phyloP scores from a whole-genome alignment of 1,284 basidiomycete genomes.

The Schizophyllum commune region DNA sequence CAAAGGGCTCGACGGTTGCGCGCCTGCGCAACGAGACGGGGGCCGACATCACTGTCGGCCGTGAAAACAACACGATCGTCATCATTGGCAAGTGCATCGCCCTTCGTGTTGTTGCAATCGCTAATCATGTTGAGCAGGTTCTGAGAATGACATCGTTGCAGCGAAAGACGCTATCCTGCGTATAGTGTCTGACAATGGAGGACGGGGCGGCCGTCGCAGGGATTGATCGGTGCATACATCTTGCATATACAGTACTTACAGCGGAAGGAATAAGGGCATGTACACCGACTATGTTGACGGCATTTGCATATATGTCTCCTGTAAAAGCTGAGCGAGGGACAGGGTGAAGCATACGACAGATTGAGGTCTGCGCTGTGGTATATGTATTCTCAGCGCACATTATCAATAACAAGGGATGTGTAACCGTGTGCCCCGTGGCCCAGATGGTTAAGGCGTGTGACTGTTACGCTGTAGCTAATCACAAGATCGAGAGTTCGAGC shows the following conservation, averaged over 20 bases:
- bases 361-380: too few species aligned
- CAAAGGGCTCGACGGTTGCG: slow-evolving; percentile 81
- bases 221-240: not conserved
- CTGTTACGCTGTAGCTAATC: not conserved
- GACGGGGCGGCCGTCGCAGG: slow-evolving; percentile 37
- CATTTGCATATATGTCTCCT: not conserved
- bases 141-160: slow-evolving; percentile 59
- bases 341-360: not conserved
- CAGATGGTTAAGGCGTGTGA: not conserved
- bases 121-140: slow-evolving; percentile 34
- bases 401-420: too few species aligned
- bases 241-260: not conserved
- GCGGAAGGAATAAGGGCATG: not conserved
- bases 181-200: slow-evolving; percentile 41
- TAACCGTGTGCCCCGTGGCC: not conserved
- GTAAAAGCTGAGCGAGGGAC: not conserved
- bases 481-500: not conserved
- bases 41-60: slow-evolving; percentile 82
- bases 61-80: slow-evolving; percentile 78
- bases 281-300: not conserved
- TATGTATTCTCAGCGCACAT: too few species aligned
- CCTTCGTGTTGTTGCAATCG: not conserved
- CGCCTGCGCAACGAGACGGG: slow-evolving; percentile 81
- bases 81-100: slow-evolving; percentile 59
- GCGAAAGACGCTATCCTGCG: slow-evolving; percentile 79